These are phyloP conservation scores for Marsdenia floribunda DNA, from an alignment of 257 asterid species.

Conservation along the genomic window DNA sequence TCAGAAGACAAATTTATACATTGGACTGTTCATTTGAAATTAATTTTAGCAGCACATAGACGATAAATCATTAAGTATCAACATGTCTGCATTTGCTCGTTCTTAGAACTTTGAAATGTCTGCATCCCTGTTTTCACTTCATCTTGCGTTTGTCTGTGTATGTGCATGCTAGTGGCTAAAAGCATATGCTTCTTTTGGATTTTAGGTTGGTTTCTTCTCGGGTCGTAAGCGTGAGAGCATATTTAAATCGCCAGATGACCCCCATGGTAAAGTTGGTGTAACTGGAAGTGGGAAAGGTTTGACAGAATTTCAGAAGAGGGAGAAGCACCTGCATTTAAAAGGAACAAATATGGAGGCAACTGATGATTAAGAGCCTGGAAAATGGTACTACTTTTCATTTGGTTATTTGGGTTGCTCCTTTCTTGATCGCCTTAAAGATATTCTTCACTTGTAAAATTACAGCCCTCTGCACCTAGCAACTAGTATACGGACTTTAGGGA, in stretches of 20 bases:
- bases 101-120: background rate
- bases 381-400: background rate
- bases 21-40: background rate
- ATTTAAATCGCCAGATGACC: constrained; percentile 92
- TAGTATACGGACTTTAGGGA: background rate
- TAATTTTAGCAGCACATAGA: background rate
- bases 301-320: constrained; percentile 93
- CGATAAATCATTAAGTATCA: background rate
- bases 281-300: constrained; percentile 96
- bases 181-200: background rate
- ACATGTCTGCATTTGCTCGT: background rate
- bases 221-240: constrained; percentile 96
- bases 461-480: background rate
- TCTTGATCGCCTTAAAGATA: background rate
- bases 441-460: background rate
- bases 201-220: constrained; percentile 88
- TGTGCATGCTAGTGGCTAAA: background rate
- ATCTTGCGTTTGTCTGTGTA: background rate
- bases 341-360: constrained; percentile 58
- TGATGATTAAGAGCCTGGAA: constrained; percentile 35
- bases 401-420: background rate
- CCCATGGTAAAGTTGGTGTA: constrained; percentile 90
- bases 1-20: background rate
- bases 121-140: background rate
- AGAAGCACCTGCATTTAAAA: constrained; percentile 90